Base-by-base conservation (phyloP, 345 rosid species). In the Linum tenue region DNA sequence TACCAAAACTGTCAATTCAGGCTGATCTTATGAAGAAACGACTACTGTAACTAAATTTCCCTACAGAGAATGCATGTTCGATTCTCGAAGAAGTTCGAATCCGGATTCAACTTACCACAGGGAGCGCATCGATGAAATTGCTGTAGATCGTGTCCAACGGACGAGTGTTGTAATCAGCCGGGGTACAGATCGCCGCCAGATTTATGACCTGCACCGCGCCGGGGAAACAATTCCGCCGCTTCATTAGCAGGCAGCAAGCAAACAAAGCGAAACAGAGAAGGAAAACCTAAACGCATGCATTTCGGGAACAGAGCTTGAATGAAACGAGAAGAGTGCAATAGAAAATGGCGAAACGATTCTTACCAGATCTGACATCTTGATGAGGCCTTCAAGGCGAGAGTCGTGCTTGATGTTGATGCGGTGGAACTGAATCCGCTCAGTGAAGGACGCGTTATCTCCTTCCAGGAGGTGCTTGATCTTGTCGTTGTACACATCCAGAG, bases 141-240 rank as follows among this genome's bases (percentile, higher is more conserved):
- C 99, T 94, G 86, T 87, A 94, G 76, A 90, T 94, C 11, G 97
- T 94, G 64, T 94, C 97, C 65, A 94, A 84, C 3, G 99, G 97
- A 68, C 99, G 97, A 50, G 99, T 94, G 75, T 94, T 94, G 77
- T 94, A 94, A 78, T 94, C 99, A 14, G 99, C 99, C n/a, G 99
- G 99, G 55, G 97, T 94, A 74, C 99, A 94, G 80, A 94, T 94
- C 73, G 99, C 99, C 5, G 99, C 99, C 14, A 94, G 92, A 78
- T 94, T 94, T 60, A 94, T 84, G 10, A 80, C 83, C 99, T 63
- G 67, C 74, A 56, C 17, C 61, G 53, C 31, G 1, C 31, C 31
- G 31, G 31, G 31, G 0, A 22, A 22, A 22, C 31, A 22, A 22
- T 22, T 22, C 31, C 31, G 31, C 31, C 31, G 31, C 31, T 22